A percentile compares a stretch with the other conserved stretches of the same genome.
phyloP scores from a whole-genome alignment of 148 eudicot species.

The Linanthus parryae region DNA sequence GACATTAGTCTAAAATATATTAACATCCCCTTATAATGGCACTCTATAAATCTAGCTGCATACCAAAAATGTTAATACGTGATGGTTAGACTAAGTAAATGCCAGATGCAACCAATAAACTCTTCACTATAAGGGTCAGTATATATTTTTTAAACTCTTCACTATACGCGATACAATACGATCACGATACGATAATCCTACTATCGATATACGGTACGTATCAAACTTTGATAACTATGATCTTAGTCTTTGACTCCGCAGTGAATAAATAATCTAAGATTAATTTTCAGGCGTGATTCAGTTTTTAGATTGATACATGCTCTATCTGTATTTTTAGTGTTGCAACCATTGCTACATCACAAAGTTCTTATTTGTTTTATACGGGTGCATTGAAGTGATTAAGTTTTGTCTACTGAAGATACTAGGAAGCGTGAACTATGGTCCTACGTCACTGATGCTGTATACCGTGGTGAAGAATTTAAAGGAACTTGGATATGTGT shows the following conservation, averaged over 20 bases:
- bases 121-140: too few species aligned
- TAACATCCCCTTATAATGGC: too few species aligned
- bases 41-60: too few species aligned
- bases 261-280: not conserved
- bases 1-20: too few species aligned
- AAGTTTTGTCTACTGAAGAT: constrained; percentile 27
- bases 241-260: not conserved
- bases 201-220: not conserved
- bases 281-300: not conserved
- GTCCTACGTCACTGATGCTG: constrained; percentile 68
- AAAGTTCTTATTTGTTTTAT: not conserved
- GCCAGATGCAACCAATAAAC: too few species aligned
- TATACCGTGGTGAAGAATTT: constrained; percentile 70
- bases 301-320: not conserved
- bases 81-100: too few species aligned
- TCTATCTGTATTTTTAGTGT: not conserved
- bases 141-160: too few species aligned
- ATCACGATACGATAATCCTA: not conserved
- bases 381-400: constrained; percentile 1
- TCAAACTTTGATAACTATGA: not conserved
- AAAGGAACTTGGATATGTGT: constrained; percentile 52
- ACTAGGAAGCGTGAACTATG: constrained; percentile 67
- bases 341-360: not conserved
- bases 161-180: too few species aligned
- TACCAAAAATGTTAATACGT: too few species aligned